phyloP scores from a whole-genome alignment of 192 early-diverging fungal species.

The Gigaspora rosea region DNA sequence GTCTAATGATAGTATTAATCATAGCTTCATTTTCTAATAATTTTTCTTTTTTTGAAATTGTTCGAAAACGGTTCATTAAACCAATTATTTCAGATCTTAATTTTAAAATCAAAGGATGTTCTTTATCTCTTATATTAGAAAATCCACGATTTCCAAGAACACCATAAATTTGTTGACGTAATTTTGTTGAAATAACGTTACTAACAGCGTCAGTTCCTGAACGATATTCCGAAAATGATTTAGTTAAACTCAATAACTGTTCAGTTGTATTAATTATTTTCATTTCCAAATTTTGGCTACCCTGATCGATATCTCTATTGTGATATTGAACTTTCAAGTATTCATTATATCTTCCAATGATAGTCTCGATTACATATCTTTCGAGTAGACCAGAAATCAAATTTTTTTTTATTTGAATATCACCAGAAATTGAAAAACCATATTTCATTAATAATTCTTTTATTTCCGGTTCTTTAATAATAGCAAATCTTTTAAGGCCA shows the following conservation, averaged over 20 bases:
- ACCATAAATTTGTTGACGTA: conserved; percentile 13
- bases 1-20: neutral
- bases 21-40: neutral
- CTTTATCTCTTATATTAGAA: neutral
- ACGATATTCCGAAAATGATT: neutral
- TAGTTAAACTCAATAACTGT: neutral
- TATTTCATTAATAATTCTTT: neutral
- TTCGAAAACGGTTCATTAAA: no score
- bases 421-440: neutral
- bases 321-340: no score
- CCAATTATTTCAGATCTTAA: no score
- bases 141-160: conserved; percentile 10
- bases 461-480: neutral
- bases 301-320: neutral
- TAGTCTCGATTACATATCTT: no score
- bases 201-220: neutral
- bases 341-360: neutral
- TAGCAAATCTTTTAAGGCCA: neutral
- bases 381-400: no score
- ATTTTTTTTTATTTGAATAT: no score
- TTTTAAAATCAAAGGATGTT: neutral
- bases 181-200: neutral
- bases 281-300: neutral
- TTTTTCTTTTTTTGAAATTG: neutral
- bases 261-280: neutral